These are phyloP conservation scores for Chlorella sp. DNA, from an alignment of 139 green algal species.

Conservation along the genomic window DNA sequence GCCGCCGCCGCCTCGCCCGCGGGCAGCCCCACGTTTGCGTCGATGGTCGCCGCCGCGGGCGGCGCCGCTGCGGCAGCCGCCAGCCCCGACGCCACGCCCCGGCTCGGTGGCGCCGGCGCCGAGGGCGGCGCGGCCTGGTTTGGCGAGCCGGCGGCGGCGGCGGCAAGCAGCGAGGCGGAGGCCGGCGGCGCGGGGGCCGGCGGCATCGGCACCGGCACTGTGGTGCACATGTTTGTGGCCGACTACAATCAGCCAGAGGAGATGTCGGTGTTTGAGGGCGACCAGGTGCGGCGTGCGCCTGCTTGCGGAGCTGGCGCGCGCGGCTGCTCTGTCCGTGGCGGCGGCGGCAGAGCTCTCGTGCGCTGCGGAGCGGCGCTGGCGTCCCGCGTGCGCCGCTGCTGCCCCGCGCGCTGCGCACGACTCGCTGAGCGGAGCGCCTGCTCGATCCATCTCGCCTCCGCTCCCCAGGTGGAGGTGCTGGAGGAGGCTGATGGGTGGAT, in stretches of 20 bases:
- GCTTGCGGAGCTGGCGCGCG: too few relatives aligned
- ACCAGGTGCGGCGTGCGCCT: conserved; percentile 26
- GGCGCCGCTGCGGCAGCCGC: neutral
- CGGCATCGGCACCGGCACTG: conserved; percentile 24
- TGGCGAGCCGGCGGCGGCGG: neutral
- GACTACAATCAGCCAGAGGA: conserved; percentile 43
- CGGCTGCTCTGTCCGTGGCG: too few relatives aligned
- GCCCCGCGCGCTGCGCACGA: too few relatives aligned
- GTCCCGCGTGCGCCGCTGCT: neutral
- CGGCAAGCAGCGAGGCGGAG: neutral
- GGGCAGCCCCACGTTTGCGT: neutral
- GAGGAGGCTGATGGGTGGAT: conserved; percentile 42
- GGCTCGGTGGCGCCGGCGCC: neutral
- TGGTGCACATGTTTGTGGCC: conserved; percentile 45
- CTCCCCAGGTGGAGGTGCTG: conserved; percentile 36
- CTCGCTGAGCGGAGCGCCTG: too few relatives aligned
- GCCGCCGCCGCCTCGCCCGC: neutral
- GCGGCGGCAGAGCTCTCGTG: neutral
- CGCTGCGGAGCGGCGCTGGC: neutral
- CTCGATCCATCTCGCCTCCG: too few relatives aligned
- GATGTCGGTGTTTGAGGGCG: conserved; percentile 46
- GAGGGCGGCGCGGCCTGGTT: neutral
- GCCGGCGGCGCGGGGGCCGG: conserved; percentile 2
- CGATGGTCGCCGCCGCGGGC: neutral
- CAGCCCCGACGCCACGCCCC: neutral